Percentiles rank a stretch among this genome's conserved stretches.
Evolutionary conservation across 2,329 filamentous ascomycete species (phyloP).

Genomic region (Kalmusia sp.): DNA sequence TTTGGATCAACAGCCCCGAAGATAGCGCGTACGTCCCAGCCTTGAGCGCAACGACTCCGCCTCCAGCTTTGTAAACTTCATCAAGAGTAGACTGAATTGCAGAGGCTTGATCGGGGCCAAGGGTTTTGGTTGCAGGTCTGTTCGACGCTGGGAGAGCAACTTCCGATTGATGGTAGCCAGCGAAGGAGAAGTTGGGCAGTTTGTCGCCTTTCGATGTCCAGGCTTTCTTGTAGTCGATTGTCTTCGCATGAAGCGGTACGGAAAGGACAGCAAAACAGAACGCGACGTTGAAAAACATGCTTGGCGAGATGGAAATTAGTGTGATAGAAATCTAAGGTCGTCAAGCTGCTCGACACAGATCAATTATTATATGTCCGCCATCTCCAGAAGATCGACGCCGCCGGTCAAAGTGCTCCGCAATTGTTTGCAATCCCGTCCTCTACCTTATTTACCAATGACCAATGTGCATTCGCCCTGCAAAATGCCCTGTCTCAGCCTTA

Average conservation of each 20-base stretch:
- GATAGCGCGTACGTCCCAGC: constrained; percentile 12
- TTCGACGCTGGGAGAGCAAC: constrained; percentile 1
- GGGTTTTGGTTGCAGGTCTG: constrained; percentile 5
- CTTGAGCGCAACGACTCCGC: constrained; percentile 10
- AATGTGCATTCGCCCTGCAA: neutral
- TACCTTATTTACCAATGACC: too few relatives aligned
- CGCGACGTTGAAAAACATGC: neutral
- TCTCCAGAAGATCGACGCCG: neutral
- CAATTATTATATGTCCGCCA: too few relatives aligned
- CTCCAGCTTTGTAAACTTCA: constrained; percentile 7
- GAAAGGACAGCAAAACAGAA: neutral
- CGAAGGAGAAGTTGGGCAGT: constrained; percentile 13
- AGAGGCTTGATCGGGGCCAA: constrained; percentile 8
- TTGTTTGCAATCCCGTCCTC: neutral
- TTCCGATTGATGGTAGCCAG: constrained; percentile 12
- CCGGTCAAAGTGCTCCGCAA: neutral
- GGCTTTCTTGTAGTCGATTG: constrained; percentile 12
- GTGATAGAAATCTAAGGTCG: neutral
- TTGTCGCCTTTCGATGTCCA: constrained; percentile 13
- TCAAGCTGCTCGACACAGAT: neutral
- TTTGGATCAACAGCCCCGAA: constrained; percentile 10
- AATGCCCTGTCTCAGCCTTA: neutral
- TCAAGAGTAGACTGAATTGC: constrained; percentile 16
- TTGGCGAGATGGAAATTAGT: neutral
- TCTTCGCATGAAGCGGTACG: neutral